Conservation (phyloP, 805 yeast genomes). For the Candida sphagnicola region DNA sequence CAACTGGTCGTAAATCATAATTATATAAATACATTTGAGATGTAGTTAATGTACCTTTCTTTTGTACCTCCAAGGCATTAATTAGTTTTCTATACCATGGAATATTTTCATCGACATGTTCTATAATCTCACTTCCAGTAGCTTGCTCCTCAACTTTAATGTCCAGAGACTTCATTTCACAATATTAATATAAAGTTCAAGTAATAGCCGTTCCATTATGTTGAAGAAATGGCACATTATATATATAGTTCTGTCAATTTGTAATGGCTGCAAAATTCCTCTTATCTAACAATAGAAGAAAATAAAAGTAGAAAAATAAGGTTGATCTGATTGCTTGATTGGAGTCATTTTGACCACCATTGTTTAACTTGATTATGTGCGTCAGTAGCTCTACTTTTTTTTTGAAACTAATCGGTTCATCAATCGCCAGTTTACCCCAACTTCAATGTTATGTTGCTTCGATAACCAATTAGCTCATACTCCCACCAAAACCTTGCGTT, state of each 20-base stretch:
- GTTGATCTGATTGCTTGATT: too few relatives aligned
- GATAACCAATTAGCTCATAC: too few relatives aligned
- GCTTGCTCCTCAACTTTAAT: neutral
- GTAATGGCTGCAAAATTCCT: neutral
- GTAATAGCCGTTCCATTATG: too few relatives aligned
- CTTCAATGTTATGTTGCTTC: neutral
- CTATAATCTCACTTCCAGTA: slow-evolving; percentile 13
- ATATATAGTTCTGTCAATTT: neutral
- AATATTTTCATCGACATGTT: slow-evolving; percentile 16
- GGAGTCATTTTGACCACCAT: too few relatives aligned
- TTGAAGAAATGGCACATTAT: neutral
- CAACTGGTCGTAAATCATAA: slow-evolving; percentile 77
- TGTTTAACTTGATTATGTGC: too few relatives aligned
- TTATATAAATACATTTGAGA: slow-evolving; percentile 67
- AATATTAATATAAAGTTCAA: too few relatives aligned
- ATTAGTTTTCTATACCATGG: slow-evolving; percentile 10
- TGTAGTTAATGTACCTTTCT: slow-evolving; percentile 42
- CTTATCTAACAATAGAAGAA: neutral
- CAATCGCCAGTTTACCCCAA: neutral
- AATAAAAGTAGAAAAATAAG: too few relatives aligned
- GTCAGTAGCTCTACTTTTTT: too few relatives aligned
- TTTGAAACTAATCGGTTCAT: neutral
- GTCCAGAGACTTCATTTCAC: too few relatives aligned
- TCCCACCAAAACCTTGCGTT: too few relatives aligned
- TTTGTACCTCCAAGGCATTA: slow-evolving; percentile 26